A percentile compares a stretch with the other conserved stretches of the same genome.
phyloP scores from a whole-genome alignment of 495 filamentous ascomycete genomes.

The Aspergillus diversus region DNA sequence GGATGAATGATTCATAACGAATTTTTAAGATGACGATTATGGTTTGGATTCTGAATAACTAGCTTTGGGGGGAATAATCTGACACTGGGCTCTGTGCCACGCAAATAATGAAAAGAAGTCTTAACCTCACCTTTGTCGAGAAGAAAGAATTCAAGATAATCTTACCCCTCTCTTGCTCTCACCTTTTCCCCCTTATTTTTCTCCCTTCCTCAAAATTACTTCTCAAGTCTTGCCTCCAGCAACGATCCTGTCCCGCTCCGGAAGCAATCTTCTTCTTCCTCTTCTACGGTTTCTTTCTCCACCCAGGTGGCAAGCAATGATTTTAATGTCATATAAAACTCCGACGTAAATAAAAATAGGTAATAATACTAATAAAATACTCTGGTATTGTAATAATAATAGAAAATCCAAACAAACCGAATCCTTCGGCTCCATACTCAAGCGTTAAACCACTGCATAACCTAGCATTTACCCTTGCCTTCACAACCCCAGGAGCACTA shows the following conservation, averaged over 20 bases:
- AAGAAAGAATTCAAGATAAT: background rate
- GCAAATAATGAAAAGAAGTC: background rate
- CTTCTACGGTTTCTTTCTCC: conserved; percentile 16
- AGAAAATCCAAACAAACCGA: background rate
- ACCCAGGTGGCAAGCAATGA: conserved; percentile 19
- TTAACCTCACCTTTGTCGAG: too few species aligned
- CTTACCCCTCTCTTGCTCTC: background rate
- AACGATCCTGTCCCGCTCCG: conserved; percentile 2
- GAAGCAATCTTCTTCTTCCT: background rate
- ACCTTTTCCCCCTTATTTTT: background rate
- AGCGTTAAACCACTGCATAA: background rate
- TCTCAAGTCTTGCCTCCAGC: background rate
- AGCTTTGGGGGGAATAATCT: too few species aligned
- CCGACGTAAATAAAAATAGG: background rate
- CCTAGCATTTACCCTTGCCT: background rate
- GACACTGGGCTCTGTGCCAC: too few species aligned
- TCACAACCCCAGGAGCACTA: conserved; percentile 10
- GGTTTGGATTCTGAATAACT: too few species aligned
- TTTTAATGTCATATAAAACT: background rate
- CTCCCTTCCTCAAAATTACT: background rate
- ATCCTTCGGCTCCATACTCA: background rate
- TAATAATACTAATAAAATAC: conserved; percentile 1
- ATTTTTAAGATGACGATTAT: conserved; percentile 5
- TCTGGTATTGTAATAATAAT: background rate
- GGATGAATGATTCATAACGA: conserved; percentile 17